Conservation (phyloP, 371 early-diverging fungal genomes). For the Mortierella sp. region DNA sequence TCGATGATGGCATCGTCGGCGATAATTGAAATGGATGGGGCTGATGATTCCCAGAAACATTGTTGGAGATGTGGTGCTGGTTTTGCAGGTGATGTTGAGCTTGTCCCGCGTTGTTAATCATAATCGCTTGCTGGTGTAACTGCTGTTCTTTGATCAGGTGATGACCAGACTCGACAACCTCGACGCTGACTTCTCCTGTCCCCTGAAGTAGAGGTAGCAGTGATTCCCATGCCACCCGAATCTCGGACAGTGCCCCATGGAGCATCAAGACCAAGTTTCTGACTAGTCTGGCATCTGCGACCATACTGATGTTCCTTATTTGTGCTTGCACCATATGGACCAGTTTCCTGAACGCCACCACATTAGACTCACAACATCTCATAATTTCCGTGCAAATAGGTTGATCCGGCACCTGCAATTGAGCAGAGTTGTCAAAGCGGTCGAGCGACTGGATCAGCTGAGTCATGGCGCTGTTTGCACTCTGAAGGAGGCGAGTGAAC, state of each 20-base stretch:
- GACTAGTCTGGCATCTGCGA: constrained; percentile 59
- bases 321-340: constrained; percentile 50
- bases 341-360: constrained; percentile 37
- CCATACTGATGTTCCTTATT: constrained; percentile 35
- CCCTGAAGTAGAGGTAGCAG: constrained; percentile 45
- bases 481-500: constrained; percentile 38
- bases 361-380: constrained; percentile 49
- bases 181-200: constrained; percentile 21
- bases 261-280: constrained; percentile 62
- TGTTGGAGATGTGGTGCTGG: constrained; percentile 16
- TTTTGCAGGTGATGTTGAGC: constrained; percentile 21
- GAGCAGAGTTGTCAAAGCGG: constrained; percentile 46
- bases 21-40: constrained; percentile 40
- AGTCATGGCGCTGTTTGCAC: constrained; percentile 33
- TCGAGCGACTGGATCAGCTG: constrained; percentile 51
- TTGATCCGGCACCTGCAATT: constrained; percentile 45
- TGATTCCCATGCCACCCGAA: constrained; percentile 64
- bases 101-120: background rate
- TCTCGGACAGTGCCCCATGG: constrained; percentile 66
- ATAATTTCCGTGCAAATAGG: constrained; percentile 36
- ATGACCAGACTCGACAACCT: constrained; percentile 24
- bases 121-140: constrained; percentile 13
- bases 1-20: constrained; percentile 34
- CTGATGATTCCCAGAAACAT: constrained; percentile 18
- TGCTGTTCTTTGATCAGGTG: constrained; percentile 20